Percentiles rank a stretch among this genome's conserved stretches.
Conservation (phyloP, 139 green algal species). For the Chlorella sp. region DNA sequence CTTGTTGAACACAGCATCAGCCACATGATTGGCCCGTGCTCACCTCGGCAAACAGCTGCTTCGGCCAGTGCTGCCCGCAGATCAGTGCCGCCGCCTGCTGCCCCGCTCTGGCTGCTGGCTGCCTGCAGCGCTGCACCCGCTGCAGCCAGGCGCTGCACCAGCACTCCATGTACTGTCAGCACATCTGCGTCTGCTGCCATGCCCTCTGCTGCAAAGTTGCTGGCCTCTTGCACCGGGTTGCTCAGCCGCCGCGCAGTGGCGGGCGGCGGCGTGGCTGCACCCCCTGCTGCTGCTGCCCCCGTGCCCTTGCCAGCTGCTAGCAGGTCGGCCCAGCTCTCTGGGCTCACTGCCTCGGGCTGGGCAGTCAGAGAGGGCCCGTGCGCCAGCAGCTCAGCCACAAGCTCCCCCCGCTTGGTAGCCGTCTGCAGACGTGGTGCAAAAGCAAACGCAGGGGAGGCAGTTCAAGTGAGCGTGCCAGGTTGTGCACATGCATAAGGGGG, state of each 20-base stretch:
- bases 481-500: too few relatives aligned
- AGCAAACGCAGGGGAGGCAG: too few relatives aligned
- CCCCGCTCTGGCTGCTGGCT: background rate
- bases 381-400: conserved; percentile 6
- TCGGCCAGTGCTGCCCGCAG: conserved; percentile 3
- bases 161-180: background rate
- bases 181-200: conserved; percentile 27
- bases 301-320: background rate
- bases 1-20: too few relatives aligned
- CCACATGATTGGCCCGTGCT: background rate
- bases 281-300: background rate
- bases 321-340: conserved; percentile 30
- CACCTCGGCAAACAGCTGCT: conserved; percentile 18
- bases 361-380: background rate
- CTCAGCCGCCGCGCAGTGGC: conserved; percentile 3
- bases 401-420: conserved; percentile 1
- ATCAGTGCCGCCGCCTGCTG: background rate
- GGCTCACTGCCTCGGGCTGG: conserved; percentile 13
- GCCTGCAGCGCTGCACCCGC: background rate
- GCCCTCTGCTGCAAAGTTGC: conserved; percentile 24
- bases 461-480: too few relatives aligned
- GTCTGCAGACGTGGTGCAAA: background rate
- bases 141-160: background rate
- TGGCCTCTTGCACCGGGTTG: conserved; percentile 30
- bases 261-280: background rate